Base-by-base conservation (phyloP, 148 eudicot genomes). In the Silene uniflora region DNA sequence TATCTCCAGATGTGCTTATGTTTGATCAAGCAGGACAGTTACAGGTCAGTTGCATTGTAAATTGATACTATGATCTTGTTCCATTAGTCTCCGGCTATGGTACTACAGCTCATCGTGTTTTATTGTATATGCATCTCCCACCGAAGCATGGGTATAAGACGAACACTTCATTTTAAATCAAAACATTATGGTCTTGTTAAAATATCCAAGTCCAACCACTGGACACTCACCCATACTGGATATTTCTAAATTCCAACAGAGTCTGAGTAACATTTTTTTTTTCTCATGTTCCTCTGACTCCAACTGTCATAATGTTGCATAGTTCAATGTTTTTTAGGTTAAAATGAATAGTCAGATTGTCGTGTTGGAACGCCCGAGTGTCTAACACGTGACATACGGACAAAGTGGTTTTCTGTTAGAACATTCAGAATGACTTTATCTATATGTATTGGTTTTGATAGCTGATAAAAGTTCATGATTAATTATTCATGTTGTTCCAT, bases 1-100 rank as follows among this genome's bases (percentile, higher is more conserved):
- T 95, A 27, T 89, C 97, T 73, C 90, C 99, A 62, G 97, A 95
- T 73, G 86, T 90, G 70, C 90, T 93, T 42, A 87, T 95, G 85
- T 85, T 91, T 64, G 92, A 91, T 76, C 94, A 91, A 73, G 83
- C 87, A 25, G 99, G 99, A 78, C 83, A 84, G 75, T 54, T 92
- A 63, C 96, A 92, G 97, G 99, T 95, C 64, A 62, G 81, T 78
- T 74, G 27, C 69, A 13, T 75, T 4, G 24, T 14, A 55, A 55
- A 10, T 27, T 19, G 25, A 16, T 6, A 10, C 47, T 74, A 44
- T 73, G 39, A 47, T 49, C 10, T 49, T 10, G 55, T 49, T 49
- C 55, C 55, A 49, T 49, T 8, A 10, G 2, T 49, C 16, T 49
- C 55, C 55, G 2, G 3, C 11, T 49, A 49, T 49, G 55, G 0